These are phyloP conservation scores for Hortiboletus flavorubellus DNA, from an alignment of 768 basidiomycete genomes.

Conservation along the genomic window DNA sequence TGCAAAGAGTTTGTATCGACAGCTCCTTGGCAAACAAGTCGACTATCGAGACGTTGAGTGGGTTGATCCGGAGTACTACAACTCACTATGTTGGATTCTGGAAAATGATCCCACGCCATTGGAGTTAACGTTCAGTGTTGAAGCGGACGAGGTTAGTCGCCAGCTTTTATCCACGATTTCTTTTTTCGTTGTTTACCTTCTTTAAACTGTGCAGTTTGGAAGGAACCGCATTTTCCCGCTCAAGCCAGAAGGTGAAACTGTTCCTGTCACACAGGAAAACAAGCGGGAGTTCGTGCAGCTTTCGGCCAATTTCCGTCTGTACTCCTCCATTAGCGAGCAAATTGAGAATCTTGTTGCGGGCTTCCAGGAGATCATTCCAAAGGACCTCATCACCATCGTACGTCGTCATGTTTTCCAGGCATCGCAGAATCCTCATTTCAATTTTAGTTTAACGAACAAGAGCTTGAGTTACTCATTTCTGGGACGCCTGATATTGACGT, in stretches of 20 bases:
- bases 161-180: not conserved
- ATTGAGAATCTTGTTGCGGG: constrained; percentile 86
- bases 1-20: constrained; percentile 93
- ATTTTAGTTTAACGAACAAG: constrained; percentile 86
- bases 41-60: constrained; percentile 96
- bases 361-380: constrained; percentile 97
- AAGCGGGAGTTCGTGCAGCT: constrained; percentile 94
- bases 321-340: constrained; percentile 93
- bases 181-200: not conserved
- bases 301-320: constrained; percentile 90
- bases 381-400: constrained; percentile 91
- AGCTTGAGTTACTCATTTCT: constrained; percentile 90
- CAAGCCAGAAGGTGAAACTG: constrained; percentile 78
- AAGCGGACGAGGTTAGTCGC: constrained; percentile 77
- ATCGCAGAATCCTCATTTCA: constrained; percentile 4
- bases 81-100: constrained; percentile 95
- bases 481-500: constrained; percentile 99
- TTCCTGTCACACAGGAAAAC: constrained; percentile 95
- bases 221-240: constrained; percentile 83
- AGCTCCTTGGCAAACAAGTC: constrained; percentile 89
- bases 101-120: constrained; percentile 89
- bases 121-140: constrained; percentile 92
- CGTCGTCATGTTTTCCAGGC: constrained; percentile 28
- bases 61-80: constrained; percentile 98
- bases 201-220: constrained; percentile 63